These are phyloP conservation scores for Byssothecium circinans DNA, from an alignment of 2,329 filamentous ascomycete genomes.

Conservation along the genomic window DNA sequence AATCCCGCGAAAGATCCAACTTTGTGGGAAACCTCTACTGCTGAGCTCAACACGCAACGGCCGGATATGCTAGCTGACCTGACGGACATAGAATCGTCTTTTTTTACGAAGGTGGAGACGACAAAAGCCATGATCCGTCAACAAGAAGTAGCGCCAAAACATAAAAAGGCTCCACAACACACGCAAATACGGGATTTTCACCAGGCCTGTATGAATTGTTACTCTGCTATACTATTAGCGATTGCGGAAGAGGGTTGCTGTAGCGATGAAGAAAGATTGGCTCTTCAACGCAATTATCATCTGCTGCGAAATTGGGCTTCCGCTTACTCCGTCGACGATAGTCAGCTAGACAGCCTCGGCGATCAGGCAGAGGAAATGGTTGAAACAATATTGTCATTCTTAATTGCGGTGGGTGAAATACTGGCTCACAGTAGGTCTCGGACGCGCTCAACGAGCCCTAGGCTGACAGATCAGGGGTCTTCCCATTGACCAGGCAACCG, in stretches of 20 bases:
- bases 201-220: neutral
- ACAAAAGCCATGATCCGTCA: no score
- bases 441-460: no score
- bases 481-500: neutral
- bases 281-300: neutral
- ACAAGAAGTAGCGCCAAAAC: no score
- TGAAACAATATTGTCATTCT: slow-evolving; percentile 3
- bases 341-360: slow-evolving; percentile 1
- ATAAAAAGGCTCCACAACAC: neutral
- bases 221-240: neutral
- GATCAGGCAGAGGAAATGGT: neutral
- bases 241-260: neutral
- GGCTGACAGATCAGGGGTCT: neutral
- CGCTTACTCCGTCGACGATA: slow-evolving; percentile 1
- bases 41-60: no score
- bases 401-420: slow-evolving; percentile 1
- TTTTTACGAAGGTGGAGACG: no score
- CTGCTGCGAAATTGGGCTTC: slow-evolving; percentile 2
- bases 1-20: no score
- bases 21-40: no score
- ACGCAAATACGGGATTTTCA: neutral
- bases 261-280: neutral
- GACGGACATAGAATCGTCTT: no score
- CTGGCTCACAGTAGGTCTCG: slow-evolving; percentile 4
- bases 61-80: no score